Percentiles rank a stretch among this genome's conserved stretches.
phyloP scores from a whole-genome alignment of 2,329 filamentous ascomycete genomes.

The Ceratocystis cubensis region DNA sequence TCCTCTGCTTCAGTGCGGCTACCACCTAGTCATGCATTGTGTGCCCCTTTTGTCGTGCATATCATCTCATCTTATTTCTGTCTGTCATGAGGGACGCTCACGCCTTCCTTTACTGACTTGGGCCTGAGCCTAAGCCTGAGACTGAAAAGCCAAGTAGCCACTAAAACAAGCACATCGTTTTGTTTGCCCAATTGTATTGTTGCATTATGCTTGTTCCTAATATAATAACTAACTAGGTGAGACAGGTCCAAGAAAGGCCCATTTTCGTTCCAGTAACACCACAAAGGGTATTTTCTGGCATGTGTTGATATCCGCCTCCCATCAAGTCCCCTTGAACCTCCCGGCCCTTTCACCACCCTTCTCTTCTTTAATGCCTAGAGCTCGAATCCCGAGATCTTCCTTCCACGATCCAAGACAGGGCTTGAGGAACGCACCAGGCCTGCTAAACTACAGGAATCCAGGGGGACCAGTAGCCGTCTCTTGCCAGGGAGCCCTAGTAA shows the following conservation, averaged over 20 bases:
- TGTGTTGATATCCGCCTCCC: background rate
- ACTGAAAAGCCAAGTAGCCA: background rate
- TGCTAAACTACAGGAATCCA: background rate
- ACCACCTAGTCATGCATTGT: constrained; percentile 5
- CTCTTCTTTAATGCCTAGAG: background rate
- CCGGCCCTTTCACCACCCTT: background rate
- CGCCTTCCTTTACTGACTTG: background rate
- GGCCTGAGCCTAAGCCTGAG: too few relatives aligned
- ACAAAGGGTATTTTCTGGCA: background rate
- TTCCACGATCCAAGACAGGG: constrained; percentile 4
- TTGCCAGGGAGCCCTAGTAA: background rate
- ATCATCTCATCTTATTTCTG: constrained; percentile 14
- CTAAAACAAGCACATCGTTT: background rate
- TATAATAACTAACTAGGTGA: too few relatives aligned
- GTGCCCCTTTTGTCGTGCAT: constrained; percentile 18
- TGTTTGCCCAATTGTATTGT: background rate
- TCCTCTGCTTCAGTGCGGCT: constrained; percentile 3
- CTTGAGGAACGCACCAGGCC: background rate
- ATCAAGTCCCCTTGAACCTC: background rate
- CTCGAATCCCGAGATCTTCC: background rate
- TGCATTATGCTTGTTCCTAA: background rate
- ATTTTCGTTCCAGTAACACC: background rate
- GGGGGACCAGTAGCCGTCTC: background rate
- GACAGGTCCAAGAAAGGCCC: background rate
- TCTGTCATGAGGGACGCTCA: background rate